Conservation (phyloP, 192 early-diverging fungal genomes). For the Helicostylum pulchrum region DNA sequence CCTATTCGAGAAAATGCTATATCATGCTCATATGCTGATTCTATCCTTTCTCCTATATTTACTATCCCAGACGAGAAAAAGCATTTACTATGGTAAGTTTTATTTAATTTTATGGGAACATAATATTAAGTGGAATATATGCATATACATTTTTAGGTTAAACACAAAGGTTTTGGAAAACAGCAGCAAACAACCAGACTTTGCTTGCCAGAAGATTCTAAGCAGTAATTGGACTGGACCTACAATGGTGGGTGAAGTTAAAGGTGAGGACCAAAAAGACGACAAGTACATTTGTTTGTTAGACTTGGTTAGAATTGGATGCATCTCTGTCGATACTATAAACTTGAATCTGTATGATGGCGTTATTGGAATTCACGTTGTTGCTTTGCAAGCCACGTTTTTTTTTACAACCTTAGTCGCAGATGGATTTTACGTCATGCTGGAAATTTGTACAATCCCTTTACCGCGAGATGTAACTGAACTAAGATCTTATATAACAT, state of each 20-base stretch:
- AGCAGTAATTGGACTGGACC: neutral
- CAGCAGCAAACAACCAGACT: neutral
- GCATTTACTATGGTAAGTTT: too few species aligned
- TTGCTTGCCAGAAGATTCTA: neutral
- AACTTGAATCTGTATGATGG: neutral
- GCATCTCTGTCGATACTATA: neutral
- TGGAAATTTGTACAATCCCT: slow-evolving; percentile 1
- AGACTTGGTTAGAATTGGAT: neutral
- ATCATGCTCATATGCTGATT: too few species aligned
- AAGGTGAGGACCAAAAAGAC: neutral
- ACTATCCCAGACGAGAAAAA: too few species aligned
- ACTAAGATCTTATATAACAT: neutral
- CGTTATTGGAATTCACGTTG: neutral
- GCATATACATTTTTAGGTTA: too few species aligned
- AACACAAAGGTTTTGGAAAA: neutral
- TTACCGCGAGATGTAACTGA: neutral
- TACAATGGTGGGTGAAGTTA: neutral
- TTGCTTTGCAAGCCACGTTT: neutral
- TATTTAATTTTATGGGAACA: too few species aligned
- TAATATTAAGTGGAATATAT: too few species aligned
- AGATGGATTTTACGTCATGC: neutral
- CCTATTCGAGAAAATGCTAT: too few species aligned
- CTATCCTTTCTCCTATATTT: too few species aligned
- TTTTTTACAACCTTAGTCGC: neutral
- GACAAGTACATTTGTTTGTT: neutral